Base-by-base conservation (phyloP, 2,329 filamentous ascomycete genomes). In the Pseudohalonectria lignicola region DNA sequence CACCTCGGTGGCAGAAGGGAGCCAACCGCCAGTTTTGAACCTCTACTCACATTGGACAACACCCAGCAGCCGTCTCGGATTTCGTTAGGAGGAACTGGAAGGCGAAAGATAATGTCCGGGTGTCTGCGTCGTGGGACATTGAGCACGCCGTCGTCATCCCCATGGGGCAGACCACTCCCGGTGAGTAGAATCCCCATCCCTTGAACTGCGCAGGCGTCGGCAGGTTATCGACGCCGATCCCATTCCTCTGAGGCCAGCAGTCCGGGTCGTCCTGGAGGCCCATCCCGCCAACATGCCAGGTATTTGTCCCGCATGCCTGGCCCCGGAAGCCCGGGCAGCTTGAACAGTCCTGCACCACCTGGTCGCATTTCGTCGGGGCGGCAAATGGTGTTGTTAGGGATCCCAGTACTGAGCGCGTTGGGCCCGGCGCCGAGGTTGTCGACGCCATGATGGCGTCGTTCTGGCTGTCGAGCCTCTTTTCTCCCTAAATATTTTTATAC, bases 171-270 rank as follows among this genome's bases (percentile, higher is more conserved):
- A 42, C 39, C 9, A 57, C 25, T 1, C 56, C 58, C 0, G 57
- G 57, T 4, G 55, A 60, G 39, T 60, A 60, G 39, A 56, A 57
- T 6, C 57, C 56, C 53, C 56, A 53, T 18, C 55, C 56, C 8
- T 40, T 35, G 12, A 59, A 39, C 4, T 51, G 43, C 3, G 39
- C 39, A 1, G 26, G 21, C 2, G 50, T 47, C 8, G 23, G 23
- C 23, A 26, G 8, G 23, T 26, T 26, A 2, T 42, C 36, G 2
- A 35, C 35, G 4, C 43, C 42, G 4, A 41, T 42, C 11, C 39
- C 30, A 1, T 39, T 39, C 3, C 40, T 49, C n/a, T 48, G 23
- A 3, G 55, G 54, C 55, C 55, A 57, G 42, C 55, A 59, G 3
- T 39, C 41, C 4, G 46, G 34, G 32, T 53, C 43, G 39, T 59